These are phyloP conservation scores for Annona cherimola DNA, from an alignment of 164 flowering plant species.

Conservation along the genomic window DNA sequence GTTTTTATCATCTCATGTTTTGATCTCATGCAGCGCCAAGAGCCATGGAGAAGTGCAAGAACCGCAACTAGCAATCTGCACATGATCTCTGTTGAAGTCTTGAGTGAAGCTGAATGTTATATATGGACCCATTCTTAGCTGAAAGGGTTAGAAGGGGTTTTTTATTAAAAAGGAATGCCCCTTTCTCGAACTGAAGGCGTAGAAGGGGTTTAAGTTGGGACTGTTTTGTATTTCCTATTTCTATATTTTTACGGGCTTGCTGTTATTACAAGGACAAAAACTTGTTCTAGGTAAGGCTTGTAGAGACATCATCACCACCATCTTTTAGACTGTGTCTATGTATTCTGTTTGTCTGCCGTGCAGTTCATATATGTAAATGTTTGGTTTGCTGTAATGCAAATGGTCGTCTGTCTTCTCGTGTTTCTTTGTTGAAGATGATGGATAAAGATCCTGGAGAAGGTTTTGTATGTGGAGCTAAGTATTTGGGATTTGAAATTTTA, in stretches of 20 bases:
- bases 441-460: background rate
- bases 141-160: background rate
- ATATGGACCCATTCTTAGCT: conserved; percentile 1
- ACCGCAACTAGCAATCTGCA: conserved; percentile 29
- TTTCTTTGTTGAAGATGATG: background rate
- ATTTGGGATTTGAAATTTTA: background rate
- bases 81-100: background rate
- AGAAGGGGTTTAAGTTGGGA: conserved; percentile 1
- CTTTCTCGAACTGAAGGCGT: background rate
- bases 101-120: conserved; percentile 9
- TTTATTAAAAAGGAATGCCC: background rate
- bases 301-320: too few species aligned
- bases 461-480: background rate
- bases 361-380: conserved; percentile 32
- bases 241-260: conserved; percentile 19
- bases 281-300: conserved; percentile 13
- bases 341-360: conserved; percentile 24
- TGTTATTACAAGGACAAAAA: conserved; percentile 21
- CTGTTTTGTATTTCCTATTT: conserved; percentile 3
- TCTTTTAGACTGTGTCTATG: conserved; percentile 14
- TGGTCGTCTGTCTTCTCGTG: conserved; percentile 2
- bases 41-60: conserved; percentile 66
- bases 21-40: conserved; percentile 51
- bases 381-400: conserved; percentile 28
- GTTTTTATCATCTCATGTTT: too few species aligned